Conservation (phyloP, 208 protist species). For the Trypanosoma boissoni region DNA sequence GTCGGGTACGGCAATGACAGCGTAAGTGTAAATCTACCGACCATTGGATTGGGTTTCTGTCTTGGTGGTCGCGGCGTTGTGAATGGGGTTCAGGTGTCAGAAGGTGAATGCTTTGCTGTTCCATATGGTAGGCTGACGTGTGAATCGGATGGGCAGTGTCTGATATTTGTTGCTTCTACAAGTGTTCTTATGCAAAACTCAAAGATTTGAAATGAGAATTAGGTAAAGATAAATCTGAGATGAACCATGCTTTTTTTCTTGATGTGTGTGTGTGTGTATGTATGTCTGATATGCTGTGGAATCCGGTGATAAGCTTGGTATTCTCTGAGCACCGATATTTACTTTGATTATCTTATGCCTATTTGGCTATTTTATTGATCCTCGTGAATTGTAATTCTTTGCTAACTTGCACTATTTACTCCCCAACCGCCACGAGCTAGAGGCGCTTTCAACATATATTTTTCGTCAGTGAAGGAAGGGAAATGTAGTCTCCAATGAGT, state of each 20-base stretch:
- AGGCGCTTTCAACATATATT: background rate
- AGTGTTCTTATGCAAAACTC: conserved; percentile 36
- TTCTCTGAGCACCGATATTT: background rate
- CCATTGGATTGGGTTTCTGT: conserved; percentile 86
- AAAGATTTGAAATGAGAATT: conserved; percentile 48
- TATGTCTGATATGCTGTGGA: no score
- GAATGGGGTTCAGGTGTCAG: conserved; percentile 56
- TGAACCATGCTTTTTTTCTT: background rate
- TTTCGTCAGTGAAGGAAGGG: background rate
- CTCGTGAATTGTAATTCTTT: no score
- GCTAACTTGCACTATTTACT: no score
- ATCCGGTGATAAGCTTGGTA: no score
- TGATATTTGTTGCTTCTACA: conserved; percentile 84
- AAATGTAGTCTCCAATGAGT: no score
- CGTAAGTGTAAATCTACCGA: conserved; percentile 55
- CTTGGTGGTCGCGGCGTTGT: conserved; percentile 61
- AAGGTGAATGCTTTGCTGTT: conserved; percentile 78
- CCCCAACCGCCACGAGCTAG: no score
- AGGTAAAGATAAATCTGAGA: no score
- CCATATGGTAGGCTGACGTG: conserved; percentile 64
- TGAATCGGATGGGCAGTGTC: conserved; percentile 45
- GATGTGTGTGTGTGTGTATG: no score
- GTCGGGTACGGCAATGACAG: conserved; percentile 23
- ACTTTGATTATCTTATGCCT: background rate
- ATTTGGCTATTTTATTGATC: no score